Conservation (phyloP, 1,284 basidiomycete genomes). For the Malassezia equina region DNA sequence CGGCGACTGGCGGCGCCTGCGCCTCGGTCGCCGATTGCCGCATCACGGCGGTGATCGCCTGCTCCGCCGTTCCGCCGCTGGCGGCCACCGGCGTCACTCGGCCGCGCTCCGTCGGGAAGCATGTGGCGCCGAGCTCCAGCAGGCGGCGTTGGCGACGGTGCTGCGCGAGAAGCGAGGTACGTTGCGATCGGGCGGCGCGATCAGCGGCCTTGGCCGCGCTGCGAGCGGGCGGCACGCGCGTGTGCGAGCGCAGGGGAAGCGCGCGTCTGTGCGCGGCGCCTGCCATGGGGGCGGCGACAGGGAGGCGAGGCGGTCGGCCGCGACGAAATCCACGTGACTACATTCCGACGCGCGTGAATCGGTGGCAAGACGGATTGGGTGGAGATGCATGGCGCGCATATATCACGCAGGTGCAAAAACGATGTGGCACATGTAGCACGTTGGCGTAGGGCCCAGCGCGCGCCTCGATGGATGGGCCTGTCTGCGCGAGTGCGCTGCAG, state of each 20-base stretch:
- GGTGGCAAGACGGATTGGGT: not conserved
- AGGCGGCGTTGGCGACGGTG: conserved; percentile 14
- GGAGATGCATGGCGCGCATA: not conserved
- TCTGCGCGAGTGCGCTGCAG: not conserved
- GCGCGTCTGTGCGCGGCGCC: conserved; percentile 2
- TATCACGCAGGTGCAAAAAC: not conserved
- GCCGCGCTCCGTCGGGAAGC: conserved; percentile 5
- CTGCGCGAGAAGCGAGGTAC: not conserved
- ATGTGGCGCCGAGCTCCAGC: conserved; percentile 13
- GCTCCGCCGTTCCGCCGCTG: not conserved
- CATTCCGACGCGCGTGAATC: not conserved
- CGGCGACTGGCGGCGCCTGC: conserved; percentile 10
- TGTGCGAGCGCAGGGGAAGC: conserved; percentile 8
- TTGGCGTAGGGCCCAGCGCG: not conserved
- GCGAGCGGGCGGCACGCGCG: conserved; percentile 13
- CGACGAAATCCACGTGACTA: not conserved
- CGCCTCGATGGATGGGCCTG: not conserved
- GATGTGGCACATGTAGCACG: not conserved
- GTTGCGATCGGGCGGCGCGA: conserved; percentile 3
- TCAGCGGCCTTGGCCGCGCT: conserved; percentile 1
- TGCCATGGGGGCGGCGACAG: not conserved
- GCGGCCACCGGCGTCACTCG: not conserved
- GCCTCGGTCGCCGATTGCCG: conserved; percentile 13
- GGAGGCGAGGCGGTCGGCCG: not conserved
- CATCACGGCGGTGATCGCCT: conserved; percentile 9